Evolutionary conservation across 768 basidiomycete species (phyloP).

Genomic region (Trametes meyenii): DNA sequence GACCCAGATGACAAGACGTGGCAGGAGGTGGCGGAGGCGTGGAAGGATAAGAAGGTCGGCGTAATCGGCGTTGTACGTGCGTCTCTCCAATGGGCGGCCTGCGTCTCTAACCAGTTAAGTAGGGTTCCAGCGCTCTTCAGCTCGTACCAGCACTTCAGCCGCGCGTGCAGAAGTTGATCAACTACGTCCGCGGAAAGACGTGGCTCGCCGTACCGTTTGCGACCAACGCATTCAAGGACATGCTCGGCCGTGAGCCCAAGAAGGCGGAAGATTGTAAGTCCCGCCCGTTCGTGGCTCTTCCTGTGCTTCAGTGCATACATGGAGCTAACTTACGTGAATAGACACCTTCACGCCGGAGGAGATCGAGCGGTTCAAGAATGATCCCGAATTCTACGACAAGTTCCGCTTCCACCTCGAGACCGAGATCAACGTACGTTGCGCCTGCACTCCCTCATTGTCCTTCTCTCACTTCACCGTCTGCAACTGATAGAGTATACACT

Average conservation of each 20-base stretch:
- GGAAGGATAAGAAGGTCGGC: constrained; percentile 56
- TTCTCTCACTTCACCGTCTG: neutral
- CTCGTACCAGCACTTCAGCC: constrained; percentile 61
- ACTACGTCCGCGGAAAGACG: constrained; percentile 63
- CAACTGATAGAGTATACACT: constrained; percentile 34
- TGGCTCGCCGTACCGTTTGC: constrained; percentile 56
- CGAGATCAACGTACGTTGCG: constrained; percentile 48
- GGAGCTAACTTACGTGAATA: neutral
- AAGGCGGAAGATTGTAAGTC: constrained; percentile 48
- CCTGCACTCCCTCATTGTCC: neutral
- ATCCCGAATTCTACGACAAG: constrained; percentile 48
- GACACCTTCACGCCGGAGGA: constrained; percentile 44
- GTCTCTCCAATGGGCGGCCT: constrained; percentile 28
- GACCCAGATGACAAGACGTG: constrained; percentile 42
- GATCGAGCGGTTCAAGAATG: constrained; percentile 46
- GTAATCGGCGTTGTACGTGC: constrained; percentile 56
- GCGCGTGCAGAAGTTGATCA: constrained; percentile 49
- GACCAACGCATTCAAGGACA: constrained; percentile 41
- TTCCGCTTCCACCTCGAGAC: constrained; percentile 54
- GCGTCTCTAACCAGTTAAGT: neutral
- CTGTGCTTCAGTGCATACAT: neutral
- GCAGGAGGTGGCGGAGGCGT: constrained; percentile 49
- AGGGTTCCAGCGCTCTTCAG: constrained; percentile 68
- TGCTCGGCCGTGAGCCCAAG: constrained; percentile 39
- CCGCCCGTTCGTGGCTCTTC: neutral